A percentile compares a stretch with the other conserved stretches of the same genome.
phyloP scores from a whole-genome alignment of 2,329 filamentous ascomycete species.

The Exophiala aquamarina region DNA sequence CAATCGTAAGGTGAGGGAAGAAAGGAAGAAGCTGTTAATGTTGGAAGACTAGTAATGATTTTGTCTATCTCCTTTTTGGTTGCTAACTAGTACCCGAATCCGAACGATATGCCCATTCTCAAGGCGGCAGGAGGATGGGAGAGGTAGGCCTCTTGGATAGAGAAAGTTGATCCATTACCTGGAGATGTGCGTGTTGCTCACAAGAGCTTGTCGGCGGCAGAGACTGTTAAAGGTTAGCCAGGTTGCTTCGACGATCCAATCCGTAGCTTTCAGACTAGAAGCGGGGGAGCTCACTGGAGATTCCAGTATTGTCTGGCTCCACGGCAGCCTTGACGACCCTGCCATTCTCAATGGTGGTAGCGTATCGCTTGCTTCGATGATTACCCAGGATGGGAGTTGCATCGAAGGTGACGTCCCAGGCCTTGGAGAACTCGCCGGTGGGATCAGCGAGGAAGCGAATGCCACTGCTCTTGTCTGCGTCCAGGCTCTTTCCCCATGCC shows the following conservation, averaged over 20 bases:
- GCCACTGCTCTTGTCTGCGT: conserved; percentile 71
- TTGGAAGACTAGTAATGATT: too few relatives aligned
- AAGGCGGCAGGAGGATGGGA: too few relatives aligned
- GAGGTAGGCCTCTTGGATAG: too few relatives aligned
- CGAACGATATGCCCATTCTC: too few relatives aligned
- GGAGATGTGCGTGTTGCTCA: conserved; percentile 7
- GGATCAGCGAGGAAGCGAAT: conserved; percentile 90
- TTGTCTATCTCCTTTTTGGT: too few relatives aligned
- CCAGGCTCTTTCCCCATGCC: conserved; percentile 77
- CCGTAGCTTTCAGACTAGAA: neutral
- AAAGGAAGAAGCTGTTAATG: too few relatives aligned
- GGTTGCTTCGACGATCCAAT: neutral
- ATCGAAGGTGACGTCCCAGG: conserved; percentile 81
- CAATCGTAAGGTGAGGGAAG: too few relatives aligned
- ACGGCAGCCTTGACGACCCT: conserved; percentile 79
- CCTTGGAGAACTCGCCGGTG: conserved; percentile 74
- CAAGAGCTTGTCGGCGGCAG: conserved; percentile 27
- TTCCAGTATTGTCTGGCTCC: conserved; percentile 85
- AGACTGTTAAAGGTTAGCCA: conserved; percentile 17
- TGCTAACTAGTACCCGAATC: too few relatives aligned
- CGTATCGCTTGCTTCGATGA: conserved; percentile 82
- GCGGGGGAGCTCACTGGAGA: conserved; percentile 59
- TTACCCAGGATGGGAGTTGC: conserved; percentile 77
- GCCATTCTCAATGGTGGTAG: conserved; percentile 77
- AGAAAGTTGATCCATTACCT: too few relatives aligned